phyloP scores from a whole-genome alignment of 768 basidiomycete species.

The Rhizopogon vinicolor region DNA sequence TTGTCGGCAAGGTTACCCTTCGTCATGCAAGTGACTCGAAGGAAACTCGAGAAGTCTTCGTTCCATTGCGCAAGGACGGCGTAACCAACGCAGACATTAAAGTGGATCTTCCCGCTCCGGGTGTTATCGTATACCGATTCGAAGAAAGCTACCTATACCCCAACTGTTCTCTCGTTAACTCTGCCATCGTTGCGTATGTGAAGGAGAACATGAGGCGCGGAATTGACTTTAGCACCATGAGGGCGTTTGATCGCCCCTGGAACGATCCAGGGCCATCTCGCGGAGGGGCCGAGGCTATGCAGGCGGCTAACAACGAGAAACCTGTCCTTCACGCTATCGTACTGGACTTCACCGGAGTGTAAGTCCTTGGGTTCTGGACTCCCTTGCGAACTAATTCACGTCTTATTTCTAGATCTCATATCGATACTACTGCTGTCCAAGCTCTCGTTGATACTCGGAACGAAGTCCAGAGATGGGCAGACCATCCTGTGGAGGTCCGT shows the following conservation, averaged over 20 bases:
- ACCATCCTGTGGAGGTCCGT: conserved; percentile 66
- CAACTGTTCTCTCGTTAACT: conserved; percentile 66
- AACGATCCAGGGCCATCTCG: conserved; percentile 81
- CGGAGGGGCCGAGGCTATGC: conserved; percentile 42
- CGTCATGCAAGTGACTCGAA: conserved; percentile 31
- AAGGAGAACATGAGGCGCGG: conserved; percentile 74
- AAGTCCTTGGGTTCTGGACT: conserved; percentile 19
- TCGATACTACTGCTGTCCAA: conserved; percentile 92
- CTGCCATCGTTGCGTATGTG: conserved; percentile 74
- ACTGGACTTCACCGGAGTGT: conserved; percentile 86
- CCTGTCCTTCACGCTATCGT: conserved; percentile 83
- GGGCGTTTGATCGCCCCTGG: conserved; percentile 79
- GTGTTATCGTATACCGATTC: conserved; percentile 86
- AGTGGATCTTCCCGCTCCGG: conserved; percentile 76
- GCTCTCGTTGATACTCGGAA: conserved; percentile 84
- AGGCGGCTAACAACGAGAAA: conserved; percentile 44
- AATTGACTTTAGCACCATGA: conserved; percentile 61
- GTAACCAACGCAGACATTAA: conserved; percentile 66
- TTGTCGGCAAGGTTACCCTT: conserved; percentile 83
- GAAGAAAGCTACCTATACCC: conserved; percentile 90
- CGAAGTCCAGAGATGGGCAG: conserved; percentile 85
- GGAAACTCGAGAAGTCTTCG: conserved; percentile 68
- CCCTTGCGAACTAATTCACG: too few relatives aligned
- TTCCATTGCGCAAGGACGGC: conserved; percentile 63
- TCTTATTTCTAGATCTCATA: conserved; percentile 27